Evolutionary conservation across 495 filamentous ascomycete genomes (phyloP).

Genomic region (Penicillium soppii): DNA sequence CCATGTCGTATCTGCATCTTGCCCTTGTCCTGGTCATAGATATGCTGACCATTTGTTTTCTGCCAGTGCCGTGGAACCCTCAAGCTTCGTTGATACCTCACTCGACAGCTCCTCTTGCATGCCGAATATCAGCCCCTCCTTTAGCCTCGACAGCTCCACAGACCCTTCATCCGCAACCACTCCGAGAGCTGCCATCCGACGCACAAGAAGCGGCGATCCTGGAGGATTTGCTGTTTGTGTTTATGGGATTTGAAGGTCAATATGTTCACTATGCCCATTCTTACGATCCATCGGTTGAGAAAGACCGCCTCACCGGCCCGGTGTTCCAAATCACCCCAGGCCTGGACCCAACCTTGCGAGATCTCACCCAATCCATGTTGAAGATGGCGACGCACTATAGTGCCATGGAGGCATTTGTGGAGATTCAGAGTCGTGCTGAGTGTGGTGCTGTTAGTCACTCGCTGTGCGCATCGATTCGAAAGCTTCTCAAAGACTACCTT

Average conservation of each 20-base stretch:
- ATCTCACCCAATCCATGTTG: constrained; percentile 82
- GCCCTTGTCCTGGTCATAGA: neutral
- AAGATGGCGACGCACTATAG: constrained; percentile 95
- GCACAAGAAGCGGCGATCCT: constrained; percentile 82
- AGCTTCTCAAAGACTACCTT: constrained; percentile 87
- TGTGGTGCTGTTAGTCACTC: constrained; percentile 97
- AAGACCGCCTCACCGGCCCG: constrained; percentile 80
- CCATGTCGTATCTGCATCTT: neutral
- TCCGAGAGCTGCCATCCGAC: constrained; percentile 71
- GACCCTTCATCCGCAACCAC: constrained; percentile 65
- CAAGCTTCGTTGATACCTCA: constrained; percentile 78
- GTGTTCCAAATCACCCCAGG: constrained; percentile 76
- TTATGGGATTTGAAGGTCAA: constrained; percentile 98
- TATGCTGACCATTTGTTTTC: constrained; percentile 18
- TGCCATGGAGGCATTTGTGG: constrained; percentile 88
- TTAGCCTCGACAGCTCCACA: constrained; percentile 70
- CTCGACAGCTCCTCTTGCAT: constrained; percentile 84
- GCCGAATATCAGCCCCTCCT: constrained; percentile 81
- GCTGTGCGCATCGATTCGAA: constrained; percentile 87
- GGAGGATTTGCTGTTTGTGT: constrained; percentile 89
- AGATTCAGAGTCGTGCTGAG: constrained; percentile 88
- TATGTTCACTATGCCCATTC: constrained; percentile 83
- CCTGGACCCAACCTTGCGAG: constrained; percentile 85
- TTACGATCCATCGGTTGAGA: constrained; percentile 81
- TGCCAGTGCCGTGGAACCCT: constrained; percentile 72